Evolutionary conservation across 2,329 filamentous ascomycete species (phyloP).

Genomic region (Aspergillus fructus): DNA sequence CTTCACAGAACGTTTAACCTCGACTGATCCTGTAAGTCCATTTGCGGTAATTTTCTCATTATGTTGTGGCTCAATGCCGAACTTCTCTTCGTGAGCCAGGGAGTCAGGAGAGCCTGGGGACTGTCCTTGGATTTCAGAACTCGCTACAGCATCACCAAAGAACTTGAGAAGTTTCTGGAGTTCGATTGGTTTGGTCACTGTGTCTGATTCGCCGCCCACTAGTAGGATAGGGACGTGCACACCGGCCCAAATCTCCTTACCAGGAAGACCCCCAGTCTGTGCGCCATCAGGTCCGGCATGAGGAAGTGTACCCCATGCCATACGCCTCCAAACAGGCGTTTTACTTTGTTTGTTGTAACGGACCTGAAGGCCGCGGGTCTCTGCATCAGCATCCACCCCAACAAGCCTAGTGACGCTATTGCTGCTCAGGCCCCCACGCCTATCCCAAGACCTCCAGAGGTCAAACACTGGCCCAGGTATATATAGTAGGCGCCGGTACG

Average conservation of each 20-base stretch:
- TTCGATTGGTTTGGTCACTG: conserved; percentile 70
- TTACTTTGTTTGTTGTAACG: conserved; percentile 73
- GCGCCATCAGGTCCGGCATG: conserved; percentile 51
- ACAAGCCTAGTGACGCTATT: conserved; percentile 75
- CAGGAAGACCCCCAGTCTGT: conserved; percentile 65
- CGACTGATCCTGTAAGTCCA: conserved; percentile 14
- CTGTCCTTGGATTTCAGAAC: conserved; percentile 28
- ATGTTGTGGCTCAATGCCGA: conserved; percentile 24
- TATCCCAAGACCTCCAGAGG: conserved; percentile 74
- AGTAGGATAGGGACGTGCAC: conserved; percentile 74
- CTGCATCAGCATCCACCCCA: conserved; percentile 39
- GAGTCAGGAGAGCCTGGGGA: conserved; percentile 12
- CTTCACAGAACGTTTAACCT: conserved; percentile 59
- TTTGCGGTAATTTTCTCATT: conserved; percentile 19
- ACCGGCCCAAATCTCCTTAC: conserved; percentile 68
- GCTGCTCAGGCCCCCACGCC: conserved; percentile 74
- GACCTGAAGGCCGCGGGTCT: conserved; percentile 44
- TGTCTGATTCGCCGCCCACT: conserved; percentile 74
- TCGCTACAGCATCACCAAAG: conserved; percentile 31
- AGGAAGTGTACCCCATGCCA: conserved; percentile 72
- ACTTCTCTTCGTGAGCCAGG: conserved; percentile 28
- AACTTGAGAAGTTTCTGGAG: conserved; percentile 63
- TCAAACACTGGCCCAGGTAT: conserved; percentile 70
- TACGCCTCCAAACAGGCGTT: conserved; percentile 78
- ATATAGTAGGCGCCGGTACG: conserved; percentile 60